Conservation (phyloP, 345 rosid species). For the Lepidium didymum region DNA sequence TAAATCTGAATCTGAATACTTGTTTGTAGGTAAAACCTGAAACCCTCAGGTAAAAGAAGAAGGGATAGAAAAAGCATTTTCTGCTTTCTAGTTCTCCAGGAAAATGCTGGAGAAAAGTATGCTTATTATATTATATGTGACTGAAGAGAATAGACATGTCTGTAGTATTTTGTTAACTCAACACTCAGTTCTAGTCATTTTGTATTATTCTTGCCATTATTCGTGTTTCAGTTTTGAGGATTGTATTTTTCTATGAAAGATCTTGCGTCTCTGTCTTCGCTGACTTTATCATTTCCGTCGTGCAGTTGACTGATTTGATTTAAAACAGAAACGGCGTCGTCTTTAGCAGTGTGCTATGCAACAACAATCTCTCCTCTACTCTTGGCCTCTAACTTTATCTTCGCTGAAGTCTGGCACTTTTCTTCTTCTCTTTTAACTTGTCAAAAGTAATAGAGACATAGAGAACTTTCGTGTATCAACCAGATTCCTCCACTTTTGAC, state of each 20-base stretch:
- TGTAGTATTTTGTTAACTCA: not conserved
- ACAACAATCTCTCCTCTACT: too few species aligned
- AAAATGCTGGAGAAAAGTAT: not conserved
- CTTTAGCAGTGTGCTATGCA: too few species aligned
- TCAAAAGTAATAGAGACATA: too few species aligned
- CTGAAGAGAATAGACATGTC: not conserved
- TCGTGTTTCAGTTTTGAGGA: not conserved
- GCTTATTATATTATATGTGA: not conserved
- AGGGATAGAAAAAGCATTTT: not conserved
- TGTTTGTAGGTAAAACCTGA: slow-evolving; percentile 13
- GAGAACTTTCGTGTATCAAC: too few species aligned
- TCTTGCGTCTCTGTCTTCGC: not conserved
- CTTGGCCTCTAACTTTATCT: too few species aligned
- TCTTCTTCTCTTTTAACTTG: too few species aligned
- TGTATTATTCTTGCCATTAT: not conserved
- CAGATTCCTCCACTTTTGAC: too few species aligned
- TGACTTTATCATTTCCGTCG: too few species aligned
- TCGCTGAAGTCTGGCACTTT: too few species aligned
- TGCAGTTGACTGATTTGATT: too few species aligned
- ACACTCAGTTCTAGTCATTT: not conserved
- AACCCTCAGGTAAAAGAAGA: not conserved
- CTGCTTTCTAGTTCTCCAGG: not conserved
- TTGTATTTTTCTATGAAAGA: not conserved
- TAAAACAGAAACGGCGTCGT: too few species aligned
- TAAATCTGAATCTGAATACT: not conserved